Base-by-base conservation (phyloP, 129 eudicot genomes). In the Lactuca sativa region DNA sequence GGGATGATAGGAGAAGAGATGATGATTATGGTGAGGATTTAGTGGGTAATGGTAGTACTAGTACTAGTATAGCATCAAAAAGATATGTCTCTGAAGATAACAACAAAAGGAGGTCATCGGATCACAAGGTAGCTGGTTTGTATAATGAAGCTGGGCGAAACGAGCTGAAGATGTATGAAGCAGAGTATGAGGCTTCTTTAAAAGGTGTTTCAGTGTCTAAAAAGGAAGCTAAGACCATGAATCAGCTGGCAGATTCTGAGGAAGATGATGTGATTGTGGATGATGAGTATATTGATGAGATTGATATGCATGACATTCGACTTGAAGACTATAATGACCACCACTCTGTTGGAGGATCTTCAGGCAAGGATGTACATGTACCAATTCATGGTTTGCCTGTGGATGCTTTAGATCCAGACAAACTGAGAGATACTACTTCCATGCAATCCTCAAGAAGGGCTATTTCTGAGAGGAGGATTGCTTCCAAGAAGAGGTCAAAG, bases 111-210 rank as follows among this genome's bases (percentile, higher is more conserved):
- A 78, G 74, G 67, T 56, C 65, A 18, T 18, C 21, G 16, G 72
- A 73, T 79, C 87, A 67, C 70, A 74, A 57, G 74, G 80, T 82
- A 14, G 64, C 75, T 64, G 89, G 90, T 68, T 82, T 95, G 70
- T 95, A 95, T 76, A 95, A 95, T 73, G 99, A 95, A 80, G 99
- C 97, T 48, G 99, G 97, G 25, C 97, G 99, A 56, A 74, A 87
- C 77, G 99, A 95, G 82, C 70, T 95, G 47, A 87, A 82, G 77
- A 83, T 62, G 89, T 95, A 95, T 70, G 99, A 95, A 72, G 91
- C 88, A 12, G 82, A 90, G 83, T 95, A 95, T 67, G 97, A 95
- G 82, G 96, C 97, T 30, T 95, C 97, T 56, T 71, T 95, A 59
- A 87, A 85, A 75, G 84, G 71, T 66, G 84, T 66, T 34, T 78